phyloP scores from a whole-genome alignment of 2,329 filamentous ascomycete genomes.

The Leptographium wingfieldii region DNA sequence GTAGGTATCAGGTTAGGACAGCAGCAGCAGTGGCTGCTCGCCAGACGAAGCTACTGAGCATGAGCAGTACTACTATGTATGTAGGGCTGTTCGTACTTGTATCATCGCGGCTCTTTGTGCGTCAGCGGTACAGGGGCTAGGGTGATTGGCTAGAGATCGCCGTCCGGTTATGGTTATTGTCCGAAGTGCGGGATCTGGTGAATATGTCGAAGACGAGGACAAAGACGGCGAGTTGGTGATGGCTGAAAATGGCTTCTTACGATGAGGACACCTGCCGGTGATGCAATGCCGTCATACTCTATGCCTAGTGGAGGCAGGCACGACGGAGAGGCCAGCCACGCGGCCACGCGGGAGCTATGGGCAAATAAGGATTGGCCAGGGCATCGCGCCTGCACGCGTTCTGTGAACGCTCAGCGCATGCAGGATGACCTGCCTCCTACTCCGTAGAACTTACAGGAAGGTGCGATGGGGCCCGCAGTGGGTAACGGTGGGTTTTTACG shows the following conservation, averaged over 20 bases:
- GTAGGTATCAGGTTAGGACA: neutral
- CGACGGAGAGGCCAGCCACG: neutral
- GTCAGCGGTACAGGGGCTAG: neutral
- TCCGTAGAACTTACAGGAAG: neutral
- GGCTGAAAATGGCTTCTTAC: neutral
- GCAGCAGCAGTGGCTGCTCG: neutral
- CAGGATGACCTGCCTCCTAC: neutral
- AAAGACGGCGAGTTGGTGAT: too few species aligned
- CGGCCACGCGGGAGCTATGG: neutral
- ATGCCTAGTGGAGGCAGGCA: neutral
- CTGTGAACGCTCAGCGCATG: neutral
- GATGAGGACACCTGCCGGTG: neutral
- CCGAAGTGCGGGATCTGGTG: too few species aligned
- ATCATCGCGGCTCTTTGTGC: neutral
- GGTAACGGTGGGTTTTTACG: neutral
- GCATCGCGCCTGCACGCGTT: neutral
- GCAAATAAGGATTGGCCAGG: neutral
- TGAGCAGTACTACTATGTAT: too few species aligned
- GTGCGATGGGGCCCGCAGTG: neutral
- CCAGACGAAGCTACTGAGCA: neutral
- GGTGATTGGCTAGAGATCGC: neutral
- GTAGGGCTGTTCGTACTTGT: neutral
- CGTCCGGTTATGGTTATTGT: neutral
- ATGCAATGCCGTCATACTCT: neutral
- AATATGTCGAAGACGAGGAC: too few species aligned